A percentile compares a stretch with the other conserved stretches of the same genome.
Evolutionary conservation across 208 protist genomes (phyloP).

Genomic region (Chromosphaera perkinsii): DNA sequence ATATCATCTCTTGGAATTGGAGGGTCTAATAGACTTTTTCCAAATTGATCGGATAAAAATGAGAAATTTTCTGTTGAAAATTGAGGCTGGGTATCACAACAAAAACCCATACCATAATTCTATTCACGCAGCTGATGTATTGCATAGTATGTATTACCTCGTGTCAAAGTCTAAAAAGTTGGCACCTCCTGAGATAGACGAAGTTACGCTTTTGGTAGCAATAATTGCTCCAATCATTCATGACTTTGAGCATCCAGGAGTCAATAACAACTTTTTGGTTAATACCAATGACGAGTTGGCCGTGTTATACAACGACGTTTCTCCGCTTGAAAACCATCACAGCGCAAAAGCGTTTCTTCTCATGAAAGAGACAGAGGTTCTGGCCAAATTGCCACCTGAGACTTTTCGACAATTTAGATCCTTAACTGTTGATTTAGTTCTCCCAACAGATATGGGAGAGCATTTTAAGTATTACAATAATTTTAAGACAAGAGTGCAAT

Average conservation of each 20-base stretch:
- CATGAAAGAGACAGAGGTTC: slow-evolving; percentile 10
- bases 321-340: slow-evolving; percentile 12
- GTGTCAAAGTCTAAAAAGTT: not conserved
- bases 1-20: too few relatives aligned
- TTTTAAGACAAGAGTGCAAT: slow-evolving; percentile 17
- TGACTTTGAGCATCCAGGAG: not conserved
- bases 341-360: not conserved
- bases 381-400: slow-evolving; percentile 6
- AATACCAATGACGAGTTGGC: not conserved
- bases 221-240: not conserved
- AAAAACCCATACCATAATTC: slow-evolving; percentile 46
- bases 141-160: not conserved
- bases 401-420: slow-evolving; percentile 15
- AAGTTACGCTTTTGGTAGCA: not conserved
- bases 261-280: slow-evolving; percentile 6
- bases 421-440: slow-evolving; percentile 9
- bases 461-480: slow-evolving; percentile 27
- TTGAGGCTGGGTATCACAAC: too few relatives aligned
- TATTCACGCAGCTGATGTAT: slow-evolving; percentile 31
- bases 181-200: slow-evolving; percentile 45
- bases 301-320: slow-evolving; percentile 5
- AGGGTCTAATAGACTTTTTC: too few relatives aligned
- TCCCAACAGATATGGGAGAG: slow-evolving; percentile 36
- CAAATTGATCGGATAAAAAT: too few relatives aligned
- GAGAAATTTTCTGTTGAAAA: too few relatives aligned